phyloP scores from a whole-genome alignment of 371 early-diverging fungal species.

The Mortierella sp. region DNA sequence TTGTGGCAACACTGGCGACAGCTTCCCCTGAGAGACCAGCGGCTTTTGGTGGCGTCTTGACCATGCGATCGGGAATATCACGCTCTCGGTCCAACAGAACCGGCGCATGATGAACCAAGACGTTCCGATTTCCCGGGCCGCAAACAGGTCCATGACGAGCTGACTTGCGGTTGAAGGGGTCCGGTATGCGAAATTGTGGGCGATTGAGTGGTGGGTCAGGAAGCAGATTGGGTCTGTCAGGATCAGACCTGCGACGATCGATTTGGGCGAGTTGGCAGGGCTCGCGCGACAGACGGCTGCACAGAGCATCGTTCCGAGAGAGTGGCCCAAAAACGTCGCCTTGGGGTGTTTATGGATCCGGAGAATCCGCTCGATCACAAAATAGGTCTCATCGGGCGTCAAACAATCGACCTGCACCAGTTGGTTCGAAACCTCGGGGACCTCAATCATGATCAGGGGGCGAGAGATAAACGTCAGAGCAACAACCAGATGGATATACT shows the following conservation, averaged over 20 bases:
- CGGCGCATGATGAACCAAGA: slow-evolving; percentile 75
- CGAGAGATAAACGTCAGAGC: slow-evolving; percentile 61
- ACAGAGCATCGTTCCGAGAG: slow-evolving; percentile 75
- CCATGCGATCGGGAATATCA: slow-evolving; percentile 61
- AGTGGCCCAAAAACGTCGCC: slow-evolving; percentile 79
- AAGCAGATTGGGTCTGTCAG: slow-evolving; percentile 80
- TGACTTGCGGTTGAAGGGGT: slow-evolving; percentile 72
- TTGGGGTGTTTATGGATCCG: slow-evolving; percentile 63
- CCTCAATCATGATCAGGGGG: slow-evolving; percentile 76
- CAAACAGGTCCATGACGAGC: slow-evolving; percentile 74
- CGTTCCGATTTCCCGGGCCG: slow-evolving; percentile 76
- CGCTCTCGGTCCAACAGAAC: slow-evolving; percentile 76
- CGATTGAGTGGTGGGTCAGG: slow-evolving; percentile 75
- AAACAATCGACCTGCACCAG: slow-evolving; percentile 66
- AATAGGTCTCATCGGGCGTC: slow-evolving; percentile 70
- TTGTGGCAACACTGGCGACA: slow-evolving; percentile 47
- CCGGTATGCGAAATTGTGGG: slow-evolving; percentile 78
- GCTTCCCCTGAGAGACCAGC: slow-evolving; percentile 23
- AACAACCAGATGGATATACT: slow-evolving; percentile 67
- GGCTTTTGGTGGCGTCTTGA: slow-evolving; percentile 18
- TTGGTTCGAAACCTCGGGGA: slow-evolving; percentile 79
- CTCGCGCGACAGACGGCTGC: slow-evolving; percentile 66
- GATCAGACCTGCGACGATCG: slow-evolving; percentile 66
- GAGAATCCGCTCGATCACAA: slow-evolving; percentile 74
- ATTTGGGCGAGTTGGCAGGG: slow-evolving; percentile 59